A percentile compares a stretch with the other conserved stretches of the same genome.
Conservation (phyloP, 495 filamentous ascomycete species). For the Daldinia childiae region DNA sequence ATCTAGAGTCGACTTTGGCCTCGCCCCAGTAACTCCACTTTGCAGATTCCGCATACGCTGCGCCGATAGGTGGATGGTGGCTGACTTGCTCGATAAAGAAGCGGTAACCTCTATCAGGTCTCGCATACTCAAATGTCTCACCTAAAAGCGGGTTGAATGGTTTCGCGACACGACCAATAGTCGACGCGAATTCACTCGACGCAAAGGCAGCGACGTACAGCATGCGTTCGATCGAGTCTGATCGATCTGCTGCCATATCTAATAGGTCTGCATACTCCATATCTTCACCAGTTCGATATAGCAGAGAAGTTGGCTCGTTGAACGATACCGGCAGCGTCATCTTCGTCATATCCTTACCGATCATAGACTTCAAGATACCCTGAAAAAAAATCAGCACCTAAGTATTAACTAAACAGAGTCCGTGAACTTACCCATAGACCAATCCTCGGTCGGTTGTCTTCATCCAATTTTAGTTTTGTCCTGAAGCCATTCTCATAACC, state of each 20-base stretch:
- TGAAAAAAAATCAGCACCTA: constrained; percentile 50
- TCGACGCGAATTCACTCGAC: constrained; percentile 94
- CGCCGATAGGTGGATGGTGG: constrained; percentile 95
- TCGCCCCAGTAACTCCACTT: constrained; percentile 99
- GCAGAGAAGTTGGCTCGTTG: constrained; percentile 97
- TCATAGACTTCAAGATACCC: constrained; percentile 99
- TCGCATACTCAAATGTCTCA: constrained; percentile 95
- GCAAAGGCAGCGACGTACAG: constrained; percentile 98
- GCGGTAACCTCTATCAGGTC: constrained; percentile 95
- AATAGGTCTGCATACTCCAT: constrained; percentile 97
- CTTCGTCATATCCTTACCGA: constrained; percentile 99
- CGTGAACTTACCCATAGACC: constrained; percentile 83
- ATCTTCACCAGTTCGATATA: constrained; percentile 95
- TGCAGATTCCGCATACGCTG: constrained; percentile 89
- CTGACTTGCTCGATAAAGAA: constrained; percentile 99
- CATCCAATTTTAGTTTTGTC: constrained; percentile 83
- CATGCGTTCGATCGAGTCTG: constrained; percentile 89
- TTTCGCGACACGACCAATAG: constrained; percentile 95
- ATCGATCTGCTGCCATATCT: constrained; percentile 85
- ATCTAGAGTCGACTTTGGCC: constrained; percentile 95
- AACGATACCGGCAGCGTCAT: constrained; percentile 99
- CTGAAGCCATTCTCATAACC: constrained; percentile 91
- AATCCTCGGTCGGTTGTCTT: constrained; percentile 91
- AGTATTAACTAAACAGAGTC: neutral
- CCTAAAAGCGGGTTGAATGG: constrained; percentile 97